Evolutionary conservation across 2,329 filamentous ascomycete genomes (phyloP), one percentile per base, ranked within the genome.

Genomic region (Cadophora malorum): DNA sequence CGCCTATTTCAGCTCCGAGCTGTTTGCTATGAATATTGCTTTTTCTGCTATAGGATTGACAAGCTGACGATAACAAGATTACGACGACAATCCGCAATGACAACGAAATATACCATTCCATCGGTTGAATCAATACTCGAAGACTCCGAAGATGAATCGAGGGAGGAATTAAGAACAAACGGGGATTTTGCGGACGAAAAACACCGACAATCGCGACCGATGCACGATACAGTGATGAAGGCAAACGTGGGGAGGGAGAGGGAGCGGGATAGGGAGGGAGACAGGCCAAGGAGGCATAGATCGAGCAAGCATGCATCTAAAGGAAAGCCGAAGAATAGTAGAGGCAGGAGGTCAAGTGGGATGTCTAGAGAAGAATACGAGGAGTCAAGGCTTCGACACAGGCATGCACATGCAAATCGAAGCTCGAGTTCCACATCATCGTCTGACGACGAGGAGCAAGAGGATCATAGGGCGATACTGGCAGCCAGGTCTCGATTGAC

Each of bases 101-200:
- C 75, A 25, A 67, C 73, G 12, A 74, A 69, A 68, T 76, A 77
- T 63, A 73, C 49, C 38, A 58, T 63, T 63, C 71, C 75, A 67
- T 70, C 72, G 9, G 64, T 75, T 52, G 72, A 75, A 67, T 63
- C 73, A 38, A 78, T 77, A 21, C 60, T 73, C 35, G 76, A 77
- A 60, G 70, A 73, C 55, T 71, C 71, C 31, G 75, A 76, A 52
- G 72, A 76, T 71, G 74, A 74, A 65, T 63, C 71, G 67, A 70
- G 67, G 60, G 67, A 60, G n/a, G 66, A 66, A 53, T 53, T 72
- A 63, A 74, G 65, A 66, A 67, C 53, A 28, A 67, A 71, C 33
- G 65, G 67, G 25, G 67, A 67, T 25, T 63, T 59, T 33, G 38
- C 64, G n/a, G 65, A 52, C 33, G 68, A 73, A 60, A 33, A 69